Conservation (phyloP, 306 rosid species). For the Gleditsia sinensis region DNA sequence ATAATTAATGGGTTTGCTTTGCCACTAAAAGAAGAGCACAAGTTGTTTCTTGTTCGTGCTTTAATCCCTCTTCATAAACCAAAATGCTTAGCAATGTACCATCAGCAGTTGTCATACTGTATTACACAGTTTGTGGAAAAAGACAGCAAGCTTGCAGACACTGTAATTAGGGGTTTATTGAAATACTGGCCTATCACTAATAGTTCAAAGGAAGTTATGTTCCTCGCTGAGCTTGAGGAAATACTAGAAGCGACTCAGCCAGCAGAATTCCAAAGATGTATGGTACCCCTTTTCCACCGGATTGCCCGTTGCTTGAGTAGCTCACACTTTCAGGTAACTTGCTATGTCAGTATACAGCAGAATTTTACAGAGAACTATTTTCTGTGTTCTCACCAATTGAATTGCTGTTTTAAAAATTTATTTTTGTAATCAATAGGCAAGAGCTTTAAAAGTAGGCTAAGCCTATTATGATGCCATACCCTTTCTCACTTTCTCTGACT, state of each 20-base stretch:
- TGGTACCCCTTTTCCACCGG: slow-evolving; percentile 61
- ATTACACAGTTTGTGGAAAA: slow-evolving; percentile 65
- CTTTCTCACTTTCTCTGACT: neutral
- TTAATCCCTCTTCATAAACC: slow-evolving; percentile 77
- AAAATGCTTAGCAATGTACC: slow-evolving; percentile 62
- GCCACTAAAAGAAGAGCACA: slow-evolving; percentile 73
- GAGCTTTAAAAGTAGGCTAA: neutral
- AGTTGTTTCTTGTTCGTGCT: slow-evolving; percentile 59
- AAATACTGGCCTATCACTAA: slow-evolving; percentile 67
- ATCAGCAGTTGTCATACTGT: slow-evolving; percentile 71
- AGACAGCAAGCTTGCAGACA: slow-evolving; percentile 63
- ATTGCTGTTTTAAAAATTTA: neutral
- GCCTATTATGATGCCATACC: neutral
- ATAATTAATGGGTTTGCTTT: slow-evolving; percentile 65
- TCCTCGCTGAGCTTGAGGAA: slow-evolving; percentile 65
- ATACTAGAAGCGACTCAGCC: slow-evolving; percentile 62
- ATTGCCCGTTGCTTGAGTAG: slow-evolving; percentile 58
- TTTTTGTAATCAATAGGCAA: neutral
- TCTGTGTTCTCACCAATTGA: neutral
- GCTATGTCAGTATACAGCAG: neutral
- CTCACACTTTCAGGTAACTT: slow-evolving; percentile 61
- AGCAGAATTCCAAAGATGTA: slow-evolving; percentile 63
- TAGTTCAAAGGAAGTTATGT: slow-evolving; percentile 75
- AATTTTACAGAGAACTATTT: neutral
- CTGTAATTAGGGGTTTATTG: slow-evolving; percentile 54